Evolutionary conservation across 2,329 filamentous ascomycete species (phyloP), one percentile per base, ranked within the genome.

Genomic region (Colletotrichum sp.): DNA sequence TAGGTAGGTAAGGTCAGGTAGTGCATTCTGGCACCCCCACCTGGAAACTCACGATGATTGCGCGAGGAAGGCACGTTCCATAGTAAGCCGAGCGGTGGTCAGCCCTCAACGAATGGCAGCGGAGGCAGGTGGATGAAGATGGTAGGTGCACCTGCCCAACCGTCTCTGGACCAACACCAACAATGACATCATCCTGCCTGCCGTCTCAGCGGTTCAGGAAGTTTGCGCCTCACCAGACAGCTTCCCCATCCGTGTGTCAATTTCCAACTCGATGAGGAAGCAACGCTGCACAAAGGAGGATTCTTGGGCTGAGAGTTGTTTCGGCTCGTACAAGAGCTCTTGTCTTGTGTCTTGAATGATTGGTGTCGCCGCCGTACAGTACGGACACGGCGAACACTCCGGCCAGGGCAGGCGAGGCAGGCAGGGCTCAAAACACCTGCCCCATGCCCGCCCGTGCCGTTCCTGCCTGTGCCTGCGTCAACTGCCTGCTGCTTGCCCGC

Each of bases 171-270:
- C 62, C 67, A 36, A 27, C 55, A 73, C 62, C 67, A 31, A 27
- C 55, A 63, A 73, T 73, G 71, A 73, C 71, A 73, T 73, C 71
- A 73, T 73, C 21, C 13, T 55, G n/a, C 59, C 31, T 59, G 21
- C 34, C 59, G 43, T 31, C 66, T 63, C 66, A 63, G 57, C 43
- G 27, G 43, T n/a, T 68, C 38, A 21, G 13, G 47, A 34, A 8
- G n/a, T 36, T 36, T 58, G 29, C 54, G 65, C 36, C 27, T 62
- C 33, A 21, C 9, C 29, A 21, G 24, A 31, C 47, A n/a, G 34
- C 7, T 64, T 70, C 70, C 61, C 33, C 66, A 72, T 61, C 57
- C 69, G 69, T 33, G 69, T 24, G 36, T 61, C 54, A 18, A 57
- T 29, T 33, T 55, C 9, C 43, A 55, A 6, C 24, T 62, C 34